Evolutionary conservation across 331 rosid genomes (phyloP).

Genomic region (Malus hybrid): DNA sequence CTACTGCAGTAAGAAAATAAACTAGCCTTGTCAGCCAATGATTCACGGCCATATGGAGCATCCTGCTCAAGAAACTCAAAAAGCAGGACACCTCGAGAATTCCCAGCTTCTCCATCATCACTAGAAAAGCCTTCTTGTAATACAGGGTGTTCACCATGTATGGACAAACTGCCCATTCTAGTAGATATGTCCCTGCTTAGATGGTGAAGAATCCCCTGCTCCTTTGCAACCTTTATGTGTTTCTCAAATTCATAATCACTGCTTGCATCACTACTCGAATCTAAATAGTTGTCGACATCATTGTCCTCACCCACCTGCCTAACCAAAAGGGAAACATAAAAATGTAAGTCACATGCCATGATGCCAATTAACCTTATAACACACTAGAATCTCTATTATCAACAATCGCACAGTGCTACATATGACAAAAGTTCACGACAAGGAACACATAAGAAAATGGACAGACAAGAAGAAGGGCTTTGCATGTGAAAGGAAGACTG

Average conservation of each 20-base stretch:
- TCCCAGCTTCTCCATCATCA: conserved; percentile 54
- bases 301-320: conserved; percentile 54
- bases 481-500: background rate
- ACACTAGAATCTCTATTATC: background rate
- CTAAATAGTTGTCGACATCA: conserved; percentile 46
- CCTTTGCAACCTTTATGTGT: conserved; percentile 14
- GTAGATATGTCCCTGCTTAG: conserved; percentile 12
- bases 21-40: conserved; percentile 69
- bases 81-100: conserved; percentile 38
- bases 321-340: conserved; percentile 14
- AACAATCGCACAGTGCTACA: background rate
- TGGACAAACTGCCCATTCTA: conserved; percentile 34
- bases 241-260: conserved; percentile 59
- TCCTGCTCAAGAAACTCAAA: conserved; percentile 64
- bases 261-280: conserved; percentile 72
- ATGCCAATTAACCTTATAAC: background rate
- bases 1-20: background rate
- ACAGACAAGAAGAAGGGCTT: background rate
- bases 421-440: background rate
- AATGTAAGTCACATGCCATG: conserved; percentile 5
- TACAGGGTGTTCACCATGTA: conserved; percentile 26
- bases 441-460: background rate
- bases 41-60: conserved; percentile 70
- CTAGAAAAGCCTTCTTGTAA: conserved; percentile 52
- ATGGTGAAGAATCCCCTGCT: conserved; percentile 28